These are phyloP conservation scores for Apiotrichum laibachii DNA, from an alignment of 1,284 basidiomycete genomes.

Conservation along the genomic window DNA sequence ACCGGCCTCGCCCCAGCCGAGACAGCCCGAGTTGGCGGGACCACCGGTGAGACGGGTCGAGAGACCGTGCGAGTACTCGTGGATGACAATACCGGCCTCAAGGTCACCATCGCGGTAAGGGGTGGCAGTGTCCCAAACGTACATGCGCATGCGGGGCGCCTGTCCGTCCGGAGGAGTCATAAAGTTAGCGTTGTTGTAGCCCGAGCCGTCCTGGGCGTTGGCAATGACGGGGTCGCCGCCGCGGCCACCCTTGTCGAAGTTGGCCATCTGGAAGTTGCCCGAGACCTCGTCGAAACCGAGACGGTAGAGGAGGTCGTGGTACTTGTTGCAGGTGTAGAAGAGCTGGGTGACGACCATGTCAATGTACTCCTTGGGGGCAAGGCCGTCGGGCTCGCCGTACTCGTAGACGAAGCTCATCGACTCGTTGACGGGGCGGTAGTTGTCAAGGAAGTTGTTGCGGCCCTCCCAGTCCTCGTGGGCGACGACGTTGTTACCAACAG, in stretches of 20 bases:
- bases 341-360: constrained; percentile 82
- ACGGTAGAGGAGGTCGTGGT: constrained; percentile 56
- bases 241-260: constrained; percentile 82
- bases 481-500: constrained; percentile 82
- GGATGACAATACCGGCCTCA: constrained; percentile 90
- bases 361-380: constrained; percentile 66
- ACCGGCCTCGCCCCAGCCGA: constrained; percentile 92
- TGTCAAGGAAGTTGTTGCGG: constrained; percentile 66
- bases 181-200: constrained; percentile 70
- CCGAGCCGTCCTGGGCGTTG: constrained; percentile 90
- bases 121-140: constrained; percentile 84
- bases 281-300: constrained; percentile 87
- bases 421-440: constrained; percentile 71
- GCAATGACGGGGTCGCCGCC: constrained; percentile 88
- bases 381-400: constrained; percentile 57
- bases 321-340: constrained; percentile 87
- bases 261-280: constrained; percentile 97
- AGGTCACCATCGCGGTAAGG: constrained; percentile 93
- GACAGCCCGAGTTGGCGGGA: constrained; percentile 84
- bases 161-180: constrained; percentile 58
- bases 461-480: constrained; percentile 66
- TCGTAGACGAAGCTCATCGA: constrained; percentile 65
- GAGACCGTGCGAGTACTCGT: constrained; percentile 82
- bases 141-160: constrained; percentile 92
- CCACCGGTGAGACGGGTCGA: constrained; percentile 93